Conservation (phyloP, 768 basidiomycete species). For the Rhizopogon sp. region DNA sequence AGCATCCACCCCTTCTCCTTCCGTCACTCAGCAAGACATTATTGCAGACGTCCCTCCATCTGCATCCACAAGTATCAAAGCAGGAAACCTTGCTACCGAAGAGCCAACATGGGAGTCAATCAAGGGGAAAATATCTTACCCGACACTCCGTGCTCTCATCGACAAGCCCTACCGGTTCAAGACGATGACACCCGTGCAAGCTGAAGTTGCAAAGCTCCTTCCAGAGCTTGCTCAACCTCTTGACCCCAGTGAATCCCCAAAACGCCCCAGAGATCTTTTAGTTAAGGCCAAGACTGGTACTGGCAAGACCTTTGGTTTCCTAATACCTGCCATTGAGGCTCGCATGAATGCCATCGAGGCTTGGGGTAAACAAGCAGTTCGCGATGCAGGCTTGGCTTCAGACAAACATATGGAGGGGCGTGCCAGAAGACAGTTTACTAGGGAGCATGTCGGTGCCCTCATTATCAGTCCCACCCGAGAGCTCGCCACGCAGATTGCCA, state of each 20-base stretch:
- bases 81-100: background rate
- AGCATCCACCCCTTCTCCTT: background rate
- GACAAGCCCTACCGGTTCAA: slow-evolving; percentile 58
- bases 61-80: background rate
- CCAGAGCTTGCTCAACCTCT: slow-evolving; percentile 62
- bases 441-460: slow-evolving; percentile 58
- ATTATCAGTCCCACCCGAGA: slow-evolving; percentile 90
- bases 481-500: slow-evolving; percentile 84
- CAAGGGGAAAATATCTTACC: slow-evolving; percentile 30
- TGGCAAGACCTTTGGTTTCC: slow-evolving; percentile 85
- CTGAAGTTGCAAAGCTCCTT: slow-evolving; percentile 69
- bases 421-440: slow-evolving; percentile 35
- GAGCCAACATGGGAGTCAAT: slow-evolving; percentile 30
- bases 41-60: background rate
- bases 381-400: slow-evolving; percentile 35
- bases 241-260: slow-evolving; percentile 19
- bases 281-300: slow-evolving; percentile 89
- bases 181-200: slow-evolving; percentile 80
- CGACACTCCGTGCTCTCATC: slow-evolving; percentile 57
- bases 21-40: background rate
- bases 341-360: slow-evolving; percentile 57
- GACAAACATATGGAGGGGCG: slow-evolving; percentile 26
- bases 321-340: slow-evolving; percentile 81
- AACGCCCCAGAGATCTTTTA: slow-evolving; percentile 57
- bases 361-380: slow-evolving; percentile 33